Conservation (phyloP, 2,329 filamentous ascomycete genomes). For the Cytospora piceicola region DNA sequence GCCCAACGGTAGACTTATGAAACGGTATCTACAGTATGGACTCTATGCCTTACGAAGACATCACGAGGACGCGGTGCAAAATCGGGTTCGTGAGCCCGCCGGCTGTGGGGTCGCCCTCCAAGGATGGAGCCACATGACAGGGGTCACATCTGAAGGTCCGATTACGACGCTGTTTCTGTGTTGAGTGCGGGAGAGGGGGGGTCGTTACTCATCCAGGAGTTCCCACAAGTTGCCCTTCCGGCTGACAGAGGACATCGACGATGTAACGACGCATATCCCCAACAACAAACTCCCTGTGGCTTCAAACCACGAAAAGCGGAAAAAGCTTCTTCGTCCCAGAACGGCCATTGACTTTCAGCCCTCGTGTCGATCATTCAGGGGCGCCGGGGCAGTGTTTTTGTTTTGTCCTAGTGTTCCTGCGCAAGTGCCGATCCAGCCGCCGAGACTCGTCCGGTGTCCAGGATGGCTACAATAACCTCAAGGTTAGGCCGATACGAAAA, state of each 20-base stretch:
- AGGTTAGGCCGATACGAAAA: background rate
- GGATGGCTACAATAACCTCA: background rate
- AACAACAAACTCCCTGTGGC: background rate
- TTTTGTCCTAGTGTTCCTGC: too few species aligned
- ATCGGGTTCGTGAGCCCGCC: background rate
- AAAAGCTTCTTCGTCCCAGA: background rate
- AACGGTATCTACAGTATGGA: background rate
- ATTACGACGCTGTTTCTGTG: background rate
- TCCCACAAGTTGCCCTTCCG: background rate
- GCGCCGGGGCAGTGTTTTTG: background rate
- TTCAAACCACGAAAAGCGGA: background rate
- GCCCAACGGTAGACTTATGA: background rate
- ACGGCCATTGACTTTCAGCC: background rate
- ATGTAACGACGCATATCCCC: background rate
- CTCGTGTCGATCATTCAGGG: background rate
- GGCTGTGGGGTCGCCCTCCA: background rate
- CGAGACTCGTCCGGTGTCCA: too few species aligned
- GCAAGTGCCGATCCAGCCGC: too few species aligned
- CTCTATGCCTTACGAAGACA: background rate
- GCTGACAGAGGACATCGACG: background rate
- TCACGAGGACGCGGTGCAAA: background rate
- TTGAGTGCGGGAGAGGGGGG: background rate
- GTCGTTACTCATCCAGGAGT: background rate
- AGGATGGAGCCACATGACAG: background rate
- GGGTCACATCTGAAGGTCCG: background rate